Evolutionary conservation across 352 stramenopile species (phyloP).

Genomic region (Thraustochytrium sp.): DNA sequence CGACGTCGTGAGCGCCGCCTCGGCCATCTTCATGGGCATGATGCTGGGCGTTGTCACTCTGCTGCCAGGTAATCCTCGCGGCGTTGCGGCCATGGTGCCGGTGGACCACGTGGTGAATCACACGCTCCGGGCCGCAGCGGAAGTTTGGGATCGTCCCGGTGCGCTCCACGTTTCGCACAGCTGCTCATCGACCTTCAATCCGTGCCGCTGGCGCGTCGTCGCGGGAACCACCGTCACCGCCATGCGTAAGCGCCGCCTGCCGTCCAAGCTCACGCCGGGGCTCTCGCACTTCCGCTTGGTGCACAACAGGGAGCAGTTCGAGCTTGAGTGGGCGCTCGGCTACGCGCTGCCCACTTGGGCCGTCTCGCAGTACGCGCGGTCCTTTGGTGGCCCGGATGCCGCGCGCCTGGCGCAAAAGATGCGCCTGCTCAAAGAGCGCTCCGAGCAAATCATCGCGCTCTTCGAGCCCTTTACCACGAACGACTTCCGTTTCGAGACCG

Average conservation of each 20-base stretch:
- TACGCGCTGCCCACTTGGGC: slow-evolving; percentile 71
- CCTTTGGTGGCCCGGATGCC: slow-evolving; percentile 59
- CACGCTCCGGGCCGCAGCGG: slow-evolving; percentile 60
- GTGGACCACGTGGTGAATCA: slow-evolving; percentile 70
- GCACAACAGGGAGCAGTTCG: slow-evolving; percentile 66
- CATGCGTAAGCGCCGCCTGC: slow-evolving; percentile 63
- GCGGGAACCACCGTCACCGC: slow-evolving; percentile 61
- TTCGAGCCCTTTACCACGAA: slow-evolving; percentile 79
- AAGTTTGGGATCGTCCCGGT: slow-evolving; percentile 27
- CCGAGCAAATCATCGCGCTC: slow-evolving; percentile 64
- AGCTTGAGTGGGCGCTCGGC: slow-evolving; percentile 65
- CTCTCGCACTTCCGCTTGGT: slow-evolving; percentile 60
- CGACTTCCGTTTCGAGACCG: slow-evolving; percentile 68
- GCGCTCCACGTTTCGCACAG: slow-evolving; percentile 62
- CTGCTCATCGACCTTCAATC: slow-evolving; percentile 65
- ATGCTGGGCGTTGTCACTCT: slow-evolving; percentile 71
- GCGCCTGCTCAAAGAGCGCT: slow-evolving; percentile 67
- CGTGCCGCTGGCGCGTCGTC: slow-evolving; percentile 67
- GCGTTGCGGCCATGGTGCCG: slow-evolving; percentile 71
- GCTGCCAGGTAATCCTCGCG: slow-evolving; percentile 65
- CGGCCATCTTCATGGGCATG: slow-evolving; percentile 67
- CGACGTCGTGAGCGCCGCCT: slow-evolving; percentile 67
- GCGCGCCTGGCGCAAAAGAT: slow-evolving; percentile 64
- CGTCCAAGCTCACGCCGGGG: slow-evolving; percentile 17
- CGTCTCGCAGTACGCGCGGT: slow-evolving; percentile 67